Percentiles rank a stretch among this genome's conserved stretches.
Evolutionary conservation across 306 rosid species (phyloP).

Genomic region (Vigna unguiculata): DNA sequence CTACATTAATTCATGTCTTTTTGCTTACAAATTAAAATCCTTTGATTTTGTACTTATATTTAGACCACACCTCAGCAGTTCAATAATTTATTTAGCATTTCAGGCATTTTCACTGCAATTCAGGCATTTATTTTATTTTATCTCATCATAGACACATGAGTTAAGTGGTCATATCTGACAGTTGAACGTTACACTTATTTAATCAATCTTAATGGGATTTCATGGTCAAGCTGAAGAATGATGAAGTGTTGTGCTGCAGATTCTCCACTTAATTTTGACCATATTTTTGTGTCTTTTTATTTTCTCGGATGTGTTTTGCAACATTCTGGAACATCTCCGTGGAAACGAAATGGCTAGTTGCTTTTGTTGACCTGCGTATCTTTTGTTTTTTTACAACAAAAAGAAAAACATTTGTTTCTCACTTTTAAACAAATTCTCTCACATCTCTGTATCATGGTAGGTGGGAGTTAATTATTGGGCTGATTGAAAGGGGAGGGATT

Average conservation of each 20-base stretch:
- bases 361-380: too few species aligned
- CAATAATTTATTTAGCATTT: conserved; percentile 55
- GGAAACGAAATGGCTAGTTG: too few species aligned
- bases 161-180: conserved; percentile 47
- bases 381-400: too few species aligned
- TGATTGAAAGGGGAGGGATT: too few species aligned
- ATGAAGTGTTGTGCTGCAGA: background rate
- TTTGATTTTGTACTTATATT: conserved; percentile 56
- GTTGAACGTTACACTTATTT: conserved; percentile 10
- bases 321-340: background rate
- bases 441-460: too few species aligned
- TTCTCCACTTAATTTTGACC: background rate
- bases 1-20: conserved; percentile 53
- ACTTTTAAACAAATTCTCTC: too few species aligned
- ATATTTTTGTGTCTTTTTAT: background rate
- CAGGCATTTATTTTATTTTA: too few species aligned
- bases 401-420: too few species aligned
- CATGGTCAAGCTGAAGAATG: conserved; percentile 37
- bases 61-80: conserved; percentile 58
- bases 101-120: too few species aligned
- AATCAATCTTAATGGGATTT: conserved; percentile 58
- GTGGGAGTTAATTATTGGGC: too few species aligned
- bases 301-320: conserved; percentile 2
- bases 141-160: background rate
- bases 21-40: conserved; percentile 60